phyloP scores from a whole-genome alignment of 2,329 filamentous ascomycete species.

The Arthrobotrys sinensis region DNA sequence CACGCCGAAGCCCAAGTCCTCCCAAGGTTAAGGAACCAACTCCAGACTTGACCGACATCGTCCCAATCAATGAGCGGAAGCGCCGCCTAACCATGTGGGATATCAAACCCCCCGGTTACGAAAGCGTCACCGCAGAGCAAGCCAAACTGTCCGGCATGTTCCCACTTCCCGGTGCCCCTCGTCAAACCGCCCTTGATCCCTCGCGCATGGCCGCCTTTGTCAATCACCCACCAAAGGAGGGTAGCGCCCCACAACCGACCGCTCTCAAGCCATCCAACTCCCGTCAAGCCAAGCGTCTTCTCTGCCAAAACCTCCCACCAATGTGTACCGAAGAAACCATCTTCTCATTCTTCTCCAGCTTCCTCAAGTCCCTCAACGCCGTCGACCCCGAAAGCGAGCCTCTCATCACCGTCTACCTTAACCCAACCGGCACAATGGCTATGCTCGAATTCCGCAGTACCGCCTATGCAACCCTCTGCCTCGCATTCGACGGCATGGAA shows the following conservation, averaged over 20 bases:
- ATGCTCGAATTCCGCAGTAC: constrained; percentile 91
- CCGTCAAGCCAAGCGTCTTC: constrained; percentile 91
- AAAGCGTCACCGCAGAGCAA: constrained; percentile 97
- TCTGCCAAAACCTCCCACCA: constrained; percentile 85
- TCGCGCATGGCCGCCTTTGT: constrained; percentile 95
- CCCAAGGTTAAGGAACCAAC: constrained; percentile 96
- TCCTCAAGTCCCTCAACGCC: constrained; percentile 96
- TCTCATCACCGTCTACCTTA: constrained; percentile 80
- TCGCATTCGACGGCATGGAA: constrained; percentile 88
- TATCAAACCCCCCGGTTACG: constrained; percentile 97
- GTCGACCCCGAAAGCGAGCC: constrained; percentile 86
- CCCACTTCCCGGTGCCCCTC: constrained; percentile 92
- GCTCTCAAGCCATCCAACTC: constrained; percentile 93
- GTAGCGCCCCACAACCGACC: constrained; percentile 73
- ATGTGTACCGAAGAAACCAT: constrained; percentile 82
- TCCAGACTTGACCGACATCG: constrained; percentile 89
- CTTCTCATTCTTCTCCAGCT: constrained; percentile 91
- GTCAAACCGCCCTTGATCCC: constrained; percentile 95
- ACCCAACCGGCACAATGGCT: constrained; percentile 83
- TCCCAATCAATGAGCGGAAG: constrained; percentile 87
- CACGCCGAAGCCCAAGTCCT: constrained; percentile 82
- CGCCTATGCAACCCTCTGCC: constrained; percentile 88
- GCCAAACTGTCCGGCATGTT: constrained; percentile 99
- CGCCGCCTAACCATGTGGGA: constrained; percentile 98
- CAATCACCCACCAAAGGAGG: constrained; percentile 85